Conservation (phyloP, 2,329 filamentous ascomycete species). For the Diaporthe helianthi region DNA sequence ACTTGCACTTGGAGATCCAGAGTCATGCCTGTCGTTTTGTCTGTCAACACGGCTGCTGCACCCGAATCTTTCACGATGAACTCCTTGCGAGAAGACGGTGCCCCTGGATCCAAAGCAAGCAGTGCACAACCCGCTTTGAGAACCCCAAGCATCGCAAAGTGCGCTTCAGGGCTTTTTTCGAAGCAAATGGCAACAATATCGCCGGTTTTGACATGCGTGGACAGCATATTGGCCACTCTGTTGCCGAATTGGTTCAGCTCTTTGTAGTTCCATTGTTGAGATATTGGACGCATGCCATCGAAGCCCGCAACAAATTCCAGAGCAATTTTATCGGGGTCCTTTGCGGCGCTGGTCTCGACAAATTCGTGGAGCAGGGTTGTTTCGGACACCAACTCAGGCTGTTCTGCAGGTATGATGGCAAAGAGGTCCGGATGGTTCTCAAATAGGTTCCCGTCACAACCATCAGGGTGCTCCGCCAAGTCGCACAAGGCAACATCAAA, state of each 20-base stretch:
- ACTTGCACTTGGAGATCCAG: slow-evolving; percentile 46
- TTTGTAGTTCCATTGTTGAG: slow-evolving; percentile 74
- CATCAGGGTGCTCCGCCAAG: slow-evolving; percentile 58
- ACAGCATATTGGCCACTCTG: slow-evolving; percentile 71
- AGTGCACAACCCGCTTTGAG: slow-evolving; percentile 84
- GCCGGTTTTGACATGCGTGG: slow-evolving; percentile 57
- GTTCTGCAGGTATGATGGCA: slow-evolving; percentile 70
- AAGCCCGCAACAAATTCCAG: slow-evolving; percentile 76
- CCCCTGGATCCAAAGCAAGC: slow-evolving; percentile 78
- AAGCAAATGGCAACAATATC: slow-evolving; percentile 79
- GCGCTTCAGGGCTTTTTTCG: slow-evolving; percentile 84
- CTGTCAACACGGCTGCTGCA: slow-evolving; percentile 68
- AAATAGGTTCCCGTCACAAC: slow-evolving; percentile 48
- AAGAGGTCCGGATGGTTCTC: slow-evolving; percentile 52
- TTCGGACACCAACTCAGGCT: slow-evolving; percentile 62
- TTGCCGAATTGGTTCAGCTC: slow-evolving; percentile 76
- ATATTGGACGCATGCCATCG: slow-evolving; percentile 51
- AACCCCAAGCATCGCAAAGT: slow-evolving; percentile 81
- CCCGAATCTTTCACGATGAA: slow-evolving; percentile 81
- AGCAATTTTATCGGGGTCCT: slow-evolving; percentile 67
- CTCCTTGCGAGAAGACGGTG: slow-evolving; percentile 74
- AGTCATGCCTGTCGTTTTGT: slow-evolving; percentile 38
- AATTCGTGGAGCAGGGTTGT: slow-evolving; percentile 76
- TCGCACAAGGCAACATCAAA: slow-evolving; percentile 72
- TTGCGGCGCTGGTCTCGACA: slow-evolving; percentile 68